Evolutionary conservation across 2,329 filamentous ascomycete species (phyloP).

Genomic region (Ophiostoma sp.): DNA sequence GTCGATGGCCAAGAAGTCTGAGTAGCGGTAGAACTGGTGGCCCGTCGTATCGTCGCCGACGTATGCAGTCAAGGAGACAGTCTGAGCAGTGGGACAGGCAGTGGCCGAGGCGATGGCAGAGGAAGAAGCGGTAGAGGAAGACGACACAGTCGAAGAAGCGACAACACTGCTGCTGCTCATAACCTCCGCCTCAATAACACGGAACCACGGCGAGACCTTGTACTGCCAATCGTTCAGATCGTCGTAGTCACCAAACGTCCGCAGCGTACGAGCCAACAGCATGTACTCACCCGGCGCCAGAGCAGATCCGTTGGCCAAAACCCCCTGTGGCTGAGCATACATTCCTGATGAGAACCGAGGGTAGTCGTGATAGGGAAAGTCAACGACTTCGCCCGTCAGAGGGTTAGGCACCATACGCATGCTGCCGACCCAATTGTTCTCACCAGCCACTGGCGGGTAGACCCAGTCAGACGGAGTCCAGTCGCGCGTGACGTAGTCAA

Average conservation of each 20-base stretch:
- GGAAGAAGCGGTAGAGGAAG: neutral
- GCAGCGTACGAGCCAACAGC: constrained; percentile 29
- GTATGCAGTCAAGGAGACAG: constrained; percentile 9
- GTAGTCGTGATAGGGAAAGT: constrained; percentile 20
- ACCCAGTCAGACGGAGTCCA: constrained; percentile 23
- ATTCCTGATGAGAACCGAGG: neutral
- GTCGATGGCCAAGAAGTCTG: constrained; percentile 29
- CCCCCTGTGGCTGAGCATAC: constrained; percentile 15
- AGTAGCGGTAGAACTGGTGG: constrained; percentile 28
- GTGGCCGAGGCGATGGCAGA: neutral
- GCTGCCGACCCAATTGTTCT: constrained; percentile 22
- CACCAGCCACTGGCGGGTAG: constrained; percentile 24
- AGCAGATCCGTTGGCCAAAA: constrained; percentile 24
- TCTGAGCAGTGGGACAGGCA: neutral
- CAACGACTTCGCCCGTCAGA: neutral
- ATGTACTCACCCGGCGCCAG: constrained; percentile 30
- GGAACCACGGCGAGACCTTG: constrained; percentile 30
- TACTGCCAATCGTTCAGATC: constrained; percentile 31
- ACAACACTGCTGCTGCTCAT: neutral
- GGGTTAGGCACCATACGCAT: constrained; percentile 11
- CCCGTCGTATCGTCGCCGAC: constrained; percentile 20
- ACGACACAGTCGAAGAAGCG: neutral
- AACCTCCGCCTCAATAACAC: neutral
- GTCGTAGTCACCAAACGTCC: constrained; percentile 30
- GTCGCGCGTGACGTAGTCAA: constrained; percentile 25